Percentiles rank a stretch among this genome's conserved stretches.
Evolutionary conservation across 192 early-diverging fungal species (phyloP).

Genomic region (Coemansia sp.): DNA sequence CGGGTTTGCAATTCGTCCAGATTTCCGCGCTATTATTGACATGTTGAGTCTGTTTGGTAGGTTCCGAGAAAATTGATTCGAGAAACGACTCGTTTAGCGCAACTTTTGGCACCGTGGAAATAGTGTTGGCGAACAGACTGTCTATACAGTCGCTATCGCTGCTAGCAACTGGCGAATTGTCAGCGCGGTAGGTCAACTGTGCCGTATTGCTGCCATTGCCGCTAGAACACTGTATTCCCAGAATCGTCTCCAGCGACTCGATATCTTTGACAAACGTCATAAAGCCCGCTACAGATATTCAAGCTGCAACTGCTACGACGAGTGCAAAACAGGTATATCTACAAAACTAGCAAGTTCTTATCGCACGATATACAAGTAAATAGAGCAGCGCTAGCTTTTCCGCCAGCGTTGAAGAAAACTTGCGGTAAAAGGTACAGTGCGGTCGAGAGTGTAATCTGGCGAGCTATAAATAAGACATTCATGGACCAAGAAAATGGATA

Average conservation of each 20-base stretch:
- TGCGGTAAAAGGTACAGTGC: background rate
- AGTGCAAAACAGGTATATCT: background rate
- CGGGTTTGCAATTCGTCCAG: background rate
- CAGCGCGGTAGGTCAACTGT: background rate
- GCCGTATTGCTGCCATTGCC: background rate
- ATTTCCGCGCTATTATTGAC: background rate
- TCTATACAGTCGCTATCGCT: background rate
- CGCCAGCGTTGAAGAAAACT: background rate
- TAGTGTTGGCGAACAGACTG: background rate
- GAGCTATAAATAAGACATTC: background rate
- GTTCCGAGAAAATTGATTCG: background rate
- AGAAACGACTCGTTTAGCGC: background rate
- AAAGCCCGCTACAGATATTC: conserved; percentile 1
- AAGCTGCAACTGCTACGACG: background rate
- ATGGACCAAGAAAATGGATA: conserved; percentile 8
- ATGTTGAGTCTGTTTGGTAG: background rate
- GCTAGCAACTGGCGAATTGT: background rate
- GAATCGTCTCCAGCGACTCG: conserved; percentile 11
- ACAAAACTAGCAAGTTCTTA: background rate
- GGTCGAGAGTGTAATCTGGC: conserved; percentile 1
- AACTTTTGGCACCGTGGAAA: background rate
- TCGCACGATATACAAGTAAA: background rate
- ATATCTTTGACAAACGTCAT: conserved; percentile 8
- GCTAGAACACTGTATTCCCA: background rate
- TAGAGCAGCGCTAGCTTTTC: background rate